phyloP scores from a whole-genome alignment of 1,139 yeast genomes.

The Blastobotrys ciferrii region DNA sequence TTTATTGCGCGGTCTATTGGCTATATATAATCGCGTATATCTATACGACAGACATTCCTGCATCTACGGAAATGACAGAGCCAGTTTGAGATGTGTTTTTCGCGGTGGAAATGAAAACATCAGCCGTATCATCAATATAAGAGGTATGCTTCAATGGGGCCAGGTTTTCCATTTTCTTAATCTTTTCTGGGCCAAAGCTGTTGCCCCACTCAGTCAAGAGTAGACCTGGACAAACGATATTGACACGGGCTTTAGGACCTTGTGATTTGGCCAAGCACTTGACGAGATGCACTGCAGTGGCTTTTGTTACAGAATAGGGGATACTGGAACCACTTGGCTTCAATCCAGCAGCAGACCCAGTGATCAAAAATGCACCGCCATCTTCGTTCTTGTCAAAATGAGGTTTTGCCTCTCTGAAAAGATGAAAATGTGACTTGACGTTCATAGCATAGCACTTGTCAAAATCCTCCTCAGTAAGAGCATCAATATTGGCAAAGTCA shows the following conservation, averaged over 20 bases:
- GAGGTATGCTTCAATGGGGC: constrained; percentile 37
- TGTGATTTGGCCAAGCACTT: constrained; percentile 40
- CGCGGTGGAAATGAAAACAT: constrained; percentile 36
- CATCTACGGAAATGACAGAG: constrained; percentile 37
- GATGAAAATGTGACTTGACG: constrained; percentile 38
- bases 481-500: constrained; percentile 25
- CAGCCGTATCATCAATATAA: constrained; percentile 40
- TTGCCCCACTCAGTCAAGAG: constrained; percentile 44
- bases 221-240: constrained; percentile 44
- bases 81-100: constrained; percentile 40
- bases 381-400: constrained; percentile 35
- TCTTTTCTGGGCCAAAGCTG: constrained; percentile 35
- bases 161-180: constrained; percentile 28
- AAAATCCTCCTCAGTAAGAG: constrained; percentile 27
- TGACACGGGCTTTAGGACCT: constrained; percentile 41
- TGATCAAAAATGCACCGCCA: constrained; percentile 41
- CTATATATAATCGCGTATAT: too few relatives aligned
- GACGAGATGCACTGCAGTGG: constrained; percentile 41
- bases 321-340: constrained; percentile 40
- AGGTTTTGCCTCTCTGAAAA: constrained; percentile 39
- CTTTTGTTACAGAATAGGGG: constrained; percentile 43
- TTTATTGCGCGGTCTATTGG: too few relatives aligned
- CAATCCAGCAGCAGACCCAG: constrained; percentile 43
- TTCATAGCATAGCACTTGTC: constrained; percentile 31
- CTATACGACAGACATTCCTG: constrained; percentile 29